Conservation (phyloP, 2,329 filamentous ascomycete species). For the Colletotrichum truncatum region DNA sequence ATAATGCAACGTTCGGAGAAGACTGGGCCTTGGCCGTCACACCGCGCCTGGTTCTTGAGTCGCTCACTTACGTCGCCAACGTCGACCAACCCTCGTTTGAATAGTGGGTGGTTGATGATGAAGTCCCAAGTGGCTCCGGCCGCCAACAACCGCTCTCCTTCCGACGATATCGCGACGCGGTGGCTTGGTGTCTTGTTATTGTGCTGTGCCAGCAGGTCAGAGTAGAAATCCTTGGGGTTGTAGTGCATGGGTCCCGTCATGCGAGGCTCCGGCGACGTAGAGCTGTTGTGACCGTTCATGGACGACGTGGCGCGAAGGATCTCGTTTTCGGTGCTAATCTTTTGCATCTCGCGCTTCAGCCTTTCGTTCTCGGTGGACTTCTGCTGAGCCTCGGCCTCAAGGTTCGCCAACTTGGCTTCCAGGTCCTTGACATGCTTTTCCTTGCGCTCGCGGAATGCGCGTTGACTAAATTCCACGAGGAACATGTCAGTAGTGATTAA, state of each 20-base stretch:
- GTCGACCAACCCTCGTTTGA: constrained; percentile 80
- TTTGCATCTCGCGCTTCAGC: constrained; percentile 84
- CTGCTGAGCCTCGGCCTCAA: constrained; percentile 78
- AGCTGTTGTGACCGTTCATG: constrained; percentile 43
- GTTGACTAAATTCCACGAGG: constrained; percentile 72
- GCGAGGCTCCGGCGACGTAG: constrained; percentile 55
- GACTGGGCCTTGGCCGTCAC: constrained; percentile 88
- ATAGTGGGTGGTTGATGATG: constrained; percentile 83
- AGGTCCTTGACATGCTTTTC: constrained; percentile 94
- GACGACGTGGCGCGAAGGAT: constrained; percentile 83
- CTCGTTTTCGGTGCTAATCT: constrained; percentile 89
- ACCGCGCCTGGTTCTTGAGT: constrained; percentile 78
- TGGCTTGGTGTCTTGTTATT: constrained; percentile 72
- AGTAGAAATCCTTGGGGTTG: constrained; percentile 77
- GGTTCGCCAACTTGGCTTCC: constrained; percentile 81
- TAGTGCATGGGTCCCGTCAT: constrained; percentile 76
- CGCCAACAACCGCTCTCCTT: constrained; percentile 75
- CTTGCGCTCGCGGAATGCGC: constrained; percentile 95
- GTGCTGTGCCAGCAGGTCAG: constrained; percentile 69
- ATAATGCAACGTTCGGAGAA: constrained; percentile 82
- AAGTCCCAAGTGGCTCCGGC: constrained; percentile 89
- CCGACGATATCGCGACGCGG: constrained; percentile 72
- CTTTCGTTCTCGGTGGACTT: constrained; percentile 87
- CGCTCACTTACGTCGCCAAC: constrained; percentile 82
- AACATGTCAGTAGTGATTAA: background rate